Base-by-base conservation (phyloP, 805 yeast species). In the Lachancea thermotolerans region DNA sequence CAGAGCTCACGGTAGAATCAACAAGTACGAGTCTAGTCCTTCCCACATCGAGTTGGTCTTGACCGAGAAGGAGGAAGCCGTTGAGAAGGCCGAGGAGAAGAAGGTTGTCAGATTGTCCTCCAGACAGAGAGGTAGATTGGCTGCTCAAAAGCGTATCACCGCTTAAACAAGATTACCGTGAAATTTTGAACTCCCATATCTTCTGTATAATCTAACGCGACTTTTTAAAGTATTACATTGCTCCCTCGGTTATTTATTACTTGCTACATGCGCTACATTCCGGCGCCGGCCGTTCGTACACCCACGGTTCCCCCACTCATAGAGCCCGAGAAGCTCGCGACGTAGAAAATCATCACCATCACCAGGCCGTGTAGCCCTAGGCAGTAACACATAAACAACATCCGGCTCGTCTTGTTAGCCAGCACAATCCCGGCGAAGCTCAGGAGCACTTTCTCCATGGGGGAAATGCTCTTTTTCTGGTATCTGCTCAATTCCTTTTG, bases 1-100 rank as follows among this genome's bases (percentile, higher is more conserved):
- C 96, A 90, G 99, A 85, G 99, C 99, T 68, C 98, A 91, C 85
- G 99, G 99, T 86, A 93, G 99, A 85, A 87, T 89, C 73, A 93
- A 91, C 79, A 95, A 96, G 68, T 93, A 89, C 93, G 95, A 89
- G 80, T 87, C 98, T 53, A 79, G 90, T 67, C 99, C 99, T 72
- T 90, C 95, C 68, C 99, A 93, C 86, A 91, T 93, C 73, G 99
- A 93, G 82, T 79, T 93, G 70, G 82, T 88, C 70, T 79, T 93
- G 66, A 85, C 96, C 68, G 99, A 93, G 82, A 86, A 82, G 75
- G 93, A 78, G 63, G 98, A 90, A 77, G 80, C 76, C 68, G 87
- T 93, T 72, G 89, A 82, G 68, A 93, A 91, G 83, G 89, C 98
- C 67, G 73, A 74, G 63, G 95, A 86, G 65, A 73, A 69, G 66